These are phyloP conservation scores for Phytophthora tubulina DNA, from an alignment of 352 stramenopile species.

Conservation along the genomic window DNA sequence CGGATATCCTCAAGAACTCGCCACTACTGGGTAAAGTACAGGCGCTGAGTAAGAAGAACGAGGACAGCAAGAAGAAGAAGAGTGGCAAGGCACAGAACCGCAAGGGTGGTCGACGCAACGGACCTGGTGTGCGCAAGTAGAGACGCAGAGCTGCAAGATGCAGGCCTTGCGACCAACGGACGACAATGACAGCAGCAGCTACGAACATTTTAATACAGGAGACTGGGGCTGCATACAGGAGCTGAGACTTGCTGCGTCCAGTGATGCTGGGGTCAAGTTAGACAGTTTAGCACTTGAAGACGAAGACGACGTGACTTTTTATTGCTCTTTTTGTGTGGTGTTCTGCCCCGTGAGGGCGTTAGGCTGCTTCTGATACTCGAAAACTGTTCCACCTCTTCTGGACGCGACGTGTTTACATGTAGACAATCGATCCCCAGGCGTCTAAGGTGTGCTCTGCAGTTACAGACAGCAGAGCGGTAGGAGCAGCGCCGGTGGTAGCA, in stretches of 20 bases:
- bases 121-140: slow-evolving; percentile 51
- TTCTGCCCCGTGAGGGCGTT: background rate
- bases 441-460: background rate
- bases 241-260: too few relatives aligned
- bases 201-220: background rate
- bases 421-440: background rate
- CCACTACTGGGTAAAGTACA: slow-evolving; percentile 97
- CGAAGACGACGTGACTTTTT: slow-evolving; percentile 34
- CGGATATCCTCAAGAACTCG: slow-evolving; percentile 97
- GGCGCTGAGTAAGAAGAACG: slow-evolving; percentile 77
- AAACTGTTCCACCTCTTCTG: slow-evolving; percentile 3
- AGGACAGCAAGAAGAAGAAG: slow-evolving; percentile 67
- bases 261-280: too few relatives aligned
- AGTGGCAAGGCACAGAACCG: slow-evolving; percentile 35
- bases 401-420: slow-evolving; percentile 1
- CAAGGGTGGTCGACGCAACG: slow-evolving; percentile 35
- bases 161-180: background rate
- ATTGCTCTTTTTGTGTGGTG: slow-evolving; percentile 21
- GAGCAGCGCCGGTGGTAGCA: slow-evolving; percentile 69
- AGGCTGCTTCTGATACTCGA: slow-evolving; percentile 1
- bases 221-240: background rate
- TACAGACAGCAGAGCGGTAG: slow-evolving; percentile 80
- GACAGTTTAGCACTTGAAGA: slow-evolving; percentile 17
- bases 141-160: background rate
- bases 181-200: background rate